Conservation (phyloP, 78 protist genomes). For the Planoprotostelium fungivorum region DNA sequence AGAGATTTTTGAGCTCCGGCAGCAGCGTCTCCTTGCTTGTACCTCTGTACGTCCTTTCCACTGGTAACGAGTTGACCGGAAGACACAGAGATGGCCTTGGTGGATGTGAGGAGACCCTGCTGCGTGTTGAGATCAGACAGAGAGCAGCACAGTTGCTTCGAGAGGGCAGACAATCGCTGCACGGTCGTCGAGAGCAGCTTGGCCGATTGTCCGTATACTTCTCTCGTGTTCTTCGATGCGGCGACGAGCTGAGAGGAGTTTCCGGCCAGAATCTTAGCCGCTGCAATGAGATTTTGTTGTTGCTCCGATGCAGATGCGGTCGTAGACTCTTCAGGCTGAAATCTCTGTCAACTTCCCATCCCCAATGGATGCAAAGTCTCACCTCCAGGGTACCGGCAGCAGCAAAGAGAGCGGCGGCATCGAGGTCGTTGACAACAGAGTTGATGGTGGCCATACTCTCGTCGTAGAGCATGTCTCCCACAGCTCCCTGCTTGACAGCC, state of each 20-base stretch:
- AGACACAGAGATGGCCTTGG: conserved; percentile 39
- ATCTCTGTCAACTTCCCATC: background rate
- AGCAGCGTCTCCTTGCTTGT: conserved; percentile 57
- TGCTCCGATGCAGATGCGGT: conserved; percentile 15
- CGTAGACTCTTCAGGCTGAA: conserved; percentile 7
- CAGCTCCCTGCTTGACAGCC: conserved; percentile 67
- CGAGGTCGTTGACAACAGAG: conserved; percentile 44
- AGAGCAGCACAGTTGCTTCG: conserved; percentile 26
- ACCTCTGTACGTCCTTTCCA: conserved; percentile 66
- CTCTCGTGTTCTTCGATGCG: conserved; percentile 48
- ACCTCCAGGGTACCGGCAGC: conserved; percentile 63
- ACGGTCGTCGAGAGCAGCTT: conserved; percentile 35
- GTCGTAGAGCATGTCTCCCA: conserved; percentile 64
- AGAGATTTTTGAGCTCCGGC: background rate
- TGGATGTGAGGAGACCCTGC: conserved; percentile 42
- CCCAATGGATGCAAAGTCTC: background rate
- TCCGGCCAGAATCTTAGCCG: conserved; percentile 41
- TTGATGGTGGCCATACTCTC: conserved; percentile 42
- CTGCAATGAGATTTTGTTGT: conserved; percentile 37
- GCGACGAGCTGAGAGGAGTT: conserved; percentile 44
- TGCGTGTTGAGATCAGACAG: conserved; percentile 30
- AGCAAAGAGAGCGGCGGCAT: conserved; percentile 47
- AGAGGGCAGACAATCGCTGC: background rate
- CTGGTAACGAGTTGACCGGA: conserved; percentile 52
- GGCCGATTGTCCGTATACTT: conserved; percentile 45